Base-by-base conservation (phyloP, 1,284 basidiomycete species). In the Bondarzewia mesenterica region DNA sequence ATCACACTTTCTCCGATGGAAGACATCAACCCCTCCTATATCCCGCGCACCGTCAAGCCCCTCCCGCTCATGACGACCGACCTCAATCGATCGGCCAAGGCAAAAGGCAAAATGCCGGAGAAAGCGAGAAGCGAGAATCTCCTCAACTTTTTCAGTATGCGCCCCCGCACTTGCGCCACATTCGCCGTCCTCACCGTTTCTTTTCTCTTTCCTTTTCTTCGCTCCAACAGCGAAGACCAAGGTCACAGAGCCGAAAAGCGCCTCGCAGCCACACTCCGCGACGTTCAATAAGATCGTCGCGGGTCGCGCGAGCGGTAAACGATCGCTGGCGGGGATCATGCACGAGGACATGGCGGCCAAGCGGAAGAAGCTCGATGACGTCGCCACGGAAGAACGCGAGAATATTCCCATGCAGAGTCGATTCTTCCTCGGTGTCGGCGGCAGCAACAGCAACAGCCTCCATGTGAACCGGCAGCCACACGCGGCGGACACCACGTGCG, bases 1-100 rank as follows among this genome's bases (percentile, higher is more conserved):
- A 78, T 86, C 46, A 83, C 82, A 7, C 71, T 78, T 23, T 60
- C 75, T 41, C 78, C 82, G 1, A 91, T 96, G 71, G 66, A 75
- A 35, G 92, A 95, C 60, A 86, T 88, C 60, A 87, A 89, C 65
- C 85, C 89, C 8, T 63, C 67, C 7, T 93, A 76, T 59, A 62
- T 68, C 35, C 85, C 85, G 44, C 73, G 72, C 63, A 58, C 61
- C 50, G 55, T 69, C 57, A 63, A 66, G 56, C 56, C 64, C 46
- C 62, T 68, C 46, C 65, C 69, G 20, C 60, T 69, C 56, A 66
- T 63, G 56, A 51, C 56, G 42, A 53, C 57, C 44, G 51, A 60
- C 54, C 45, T 62, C 50, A 63, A 66, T 44, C 60, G 55, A 26
- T 56, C 60, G 20, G 47, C 58, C 49, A 63, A 64, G 55, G 57